phyloP scores from a whole-genome alignment of 805 yeast species.

The Blastobotrys muscicola region DNA sequence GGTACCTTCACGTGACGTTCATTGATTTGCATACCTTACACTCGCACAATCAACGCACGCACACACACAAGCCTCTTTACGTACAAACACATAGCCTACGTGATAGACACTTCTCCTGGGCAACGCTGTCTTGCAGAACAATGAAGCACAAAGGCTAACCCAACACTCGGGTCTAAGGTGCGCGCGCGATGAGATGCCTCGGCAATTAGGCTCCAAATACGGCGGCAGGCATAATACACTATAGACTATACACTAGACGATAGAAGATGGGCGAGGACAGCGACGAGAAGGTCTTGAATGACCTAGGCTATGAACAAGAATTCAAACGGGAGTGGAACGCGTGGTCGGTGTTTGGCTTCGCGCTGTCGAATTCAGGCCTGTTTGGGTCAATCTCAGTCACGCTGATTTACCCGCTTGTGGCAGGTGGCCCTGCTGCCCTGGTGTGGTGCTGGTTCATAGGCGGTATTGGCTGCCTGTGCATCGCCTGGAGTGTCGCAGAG shows the following conservation, averaged over 20 bases:
- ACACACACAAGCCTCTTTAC: no score
- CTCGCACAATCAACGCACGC: no score
- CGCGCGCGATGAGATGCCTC: no score
- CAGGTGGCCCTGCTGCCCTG: slow-evolving; percentile 65
- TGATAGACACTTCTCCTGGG: no score
- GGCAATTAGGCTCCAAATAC: no score
- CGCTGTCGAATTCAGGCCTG: slow-evolving; percentile 75
- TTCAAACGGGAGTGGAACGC: slow-evolving; percentile 57
- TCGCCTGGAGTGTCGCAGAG: slow-evolving; percentile 67
- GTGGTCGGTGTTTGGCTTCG: slow-evolving; percentile 63
- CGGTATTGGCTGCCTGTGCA: slow-evolving; percentile 50
- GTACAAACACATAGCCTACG: no score
- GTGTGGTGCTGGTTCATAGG: slow-evolving; percentile 66
- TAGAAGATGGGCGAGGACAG: slow-evolving; percentile 16
- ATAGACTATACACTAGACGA: background rate
- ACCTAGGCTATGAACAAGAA: slow-evolving; percentile 67
- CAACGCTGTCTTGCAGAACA: no score
- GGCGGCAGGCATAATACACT: background rate
- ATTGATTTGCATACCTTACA: no score
- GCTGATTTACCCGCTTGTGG: slow-evolving; percentile 36
- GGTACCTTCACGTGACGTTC: no score
- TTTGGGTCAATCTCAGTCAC: slow-evolving; percentile 65
- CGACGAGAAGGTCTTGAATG: slow-evolving; percentile 49
- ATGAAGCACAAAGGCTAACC: no score
- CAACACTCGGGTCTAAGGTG: no score